Evolutionary conservation across 2,329 filamentous ascomycete genomes (phyloP), one percentile per base, ranked within the genome.

Genomic region (Verticillium nubilum): DNA sequence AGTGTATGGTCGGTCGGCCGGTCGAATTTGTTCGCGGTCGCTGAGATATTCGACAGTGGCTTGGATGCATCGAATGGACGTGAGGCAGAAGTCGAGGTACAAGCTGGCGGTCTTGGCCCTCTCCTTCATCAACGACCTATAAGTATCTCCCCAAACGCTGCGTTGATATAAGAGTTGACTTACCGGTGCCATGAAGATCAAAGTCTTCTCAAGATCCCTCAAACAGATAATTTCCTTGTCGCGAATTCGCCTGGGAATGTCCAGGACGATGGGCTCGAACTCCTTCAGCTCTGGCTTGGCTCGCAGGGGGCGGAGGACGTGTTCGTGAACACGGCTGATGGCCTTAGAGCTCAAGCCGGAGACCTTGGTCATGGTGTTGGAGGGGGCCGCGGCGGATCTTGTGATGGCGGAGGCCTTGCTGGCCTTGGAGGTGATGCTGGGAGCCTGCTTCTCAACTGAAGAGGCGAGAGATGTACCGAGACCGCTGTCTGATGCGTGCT

Each of bases 151-250:
- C 81, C 82, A 82, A 77, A 82, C 73, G 72, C 80, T 78, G 75
- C 73, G 72, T 76, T 78, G 75, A 77, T 76, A 76, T 66, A 70
- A 66, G 66, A 80, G 72, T 71, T 80, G 74, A 96, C 93, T 96
- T 89, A 97, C 94, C 74, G 91, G 91, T 79, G 93, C 92, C 73
- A 93, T 86, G 76, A 93, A 92, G 69, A 97, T 86, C 62, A 98
- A 80, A 10, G 89, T 94, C 84, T 97, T 97, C 76, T 98, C 94
- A 56, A 98, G 83, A 75, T 98, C 94, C 73, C 94, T 87, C 59
- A 98, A 85, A 77, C 90, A 97, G 72, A 90, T 87, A 69, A 98
- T 95, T 68, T 95, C 87, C 74, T 92, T 93, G 70, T 87, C 85
- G 69, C 86, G 85, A 72, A 97, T 95, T 70, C 89, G 89, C 73